Evolutionary conservation across 495 filamentous ascomycete species (phyloP).

Genomic region (Lineolata rhizophorae): DNA sequence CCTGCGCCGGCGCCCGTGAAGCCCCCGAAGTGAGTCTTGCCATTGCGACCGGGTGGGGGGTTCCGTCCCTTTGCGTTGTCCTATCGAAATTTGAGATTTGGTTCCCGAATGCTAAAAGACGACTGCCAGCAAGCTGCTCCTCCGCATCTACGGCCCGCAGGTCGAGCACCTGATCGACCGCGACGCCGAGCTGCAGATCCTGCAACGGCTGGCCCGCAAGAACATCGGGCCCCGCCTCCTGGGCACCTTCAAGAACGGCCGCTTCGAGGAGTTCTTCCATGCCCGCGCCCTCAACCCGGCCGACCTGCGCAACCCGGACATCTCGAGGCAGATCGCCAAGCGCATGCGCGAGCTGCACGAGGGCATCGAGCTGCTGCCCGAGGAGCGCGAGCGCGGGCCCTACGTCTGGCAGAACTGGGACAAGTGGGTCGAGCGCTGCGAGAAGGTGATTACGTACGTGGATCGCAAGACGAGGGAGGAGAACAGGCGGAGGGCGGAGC

Average conservation of each 20-base stretch:
- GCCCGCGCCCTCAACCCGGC: slow-evolving; percentile 52
- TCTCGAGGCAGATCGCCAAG: slow-evolving; percentile 88
- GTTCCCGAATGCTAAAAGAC: too few relatives aligned
- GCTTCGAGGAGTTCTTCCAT: slow-evolving; percentile 86
- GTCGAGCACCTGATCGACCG: slow-evolving; percentile 91
- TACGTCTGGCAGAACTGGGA: slow-evolving; percentile 87
- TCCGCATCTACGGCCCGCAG: slow-evolving; percentile 88
- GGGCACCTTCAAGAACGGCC: slow-evolving; percentile 86
- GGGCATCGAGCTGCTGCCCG: slow-evolving; percentile 62
- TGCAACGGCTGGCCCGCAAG: slow-evolving; percentile 70
- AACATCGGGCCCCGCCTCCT: slow-evolving; percentile 84
- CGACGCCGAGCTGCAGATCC: slow-evolving; percentile 69
- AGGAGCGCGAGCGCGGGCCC: slow-evolving; percentile 58
- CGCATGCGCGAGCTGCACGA: slow-evolving; percentile 92
- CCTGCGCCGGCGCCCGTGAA: slow-evolving; percentile 19
- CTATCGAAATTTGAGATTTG: too few relatives aligned
- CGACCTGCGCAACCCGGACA: slow-evolving; percentile 62
- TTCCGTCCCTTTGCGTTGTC: not conserved
- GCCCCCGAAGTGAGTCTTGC: slow-evolving; percentile 24
- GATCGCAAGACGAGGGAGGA: slow-evolving; percentile 41
- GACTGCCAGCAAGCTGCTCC: slow-evolving; percentile 39
- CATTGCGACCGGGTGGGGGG: not conserved
- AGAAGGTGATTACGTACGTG: slow-evolving; percentile 53
- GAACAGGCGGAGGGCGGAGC: slow-evolving; percentile 21
- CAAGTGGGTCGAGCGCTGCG: slow-evolving; percentile 69